Evolutionary conservation across 352 stramenopile genomes (phyloP).

Genomic region (Plasmopara viticola): DNA sequence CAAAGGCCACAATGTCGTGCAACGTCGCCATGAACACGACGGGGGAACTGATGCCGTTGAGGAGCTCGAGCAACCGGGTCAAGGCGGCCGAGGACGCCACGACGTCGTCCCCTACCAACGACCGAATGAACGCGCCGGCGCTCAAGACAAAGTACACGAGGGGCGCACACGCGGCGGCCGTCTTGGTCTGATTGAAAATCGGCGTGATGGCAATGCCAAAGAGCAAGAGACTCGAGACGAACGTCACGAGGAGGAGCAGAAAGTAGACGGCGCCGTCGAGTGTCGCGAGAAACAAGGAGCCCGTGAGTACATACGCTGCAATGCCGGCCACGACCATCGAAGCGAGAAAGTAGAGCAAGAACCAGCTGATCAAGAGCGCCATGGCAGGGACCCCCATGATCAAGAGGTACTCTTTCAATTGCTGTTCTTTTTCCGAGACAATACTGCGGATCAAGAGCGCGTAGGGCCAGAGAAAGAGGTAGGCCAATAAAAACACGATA

Average conservation of each 20-base stretch:
- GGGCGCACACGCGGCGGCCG: constrained; percentile 50
- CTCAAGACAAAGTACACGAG: constrained; percentile 59
- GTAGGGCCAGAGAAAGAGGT: constrained; percentile 85
- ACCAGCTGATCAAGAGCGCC: constrained; percentile 70
- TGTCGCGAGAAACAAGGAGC: constrained; percentile 54
- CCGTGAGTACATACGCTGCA: constrained; percentile 49
- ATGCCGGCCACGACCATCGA: constrained; percentile 42
- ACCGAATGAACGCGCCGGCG: constrained; percentile 46
- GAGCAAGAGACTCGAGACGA: constrained; percentile 55
- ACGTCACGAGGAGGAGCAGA: constrained; percentile 50
- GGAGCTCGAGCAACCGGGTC: constrained; percentile 23
- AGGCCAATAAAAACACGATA: constrained; percentile 69
- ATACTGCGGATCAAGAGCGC: constrained; percentile 78
- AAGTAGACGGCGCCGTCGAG: constrained; percentile 40
- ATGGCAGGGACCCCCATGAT: constrained; percentile 84
- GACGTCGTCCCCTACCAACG: constrained; percentile 41
- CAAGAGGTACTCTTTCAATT: constrained; percentile 85
- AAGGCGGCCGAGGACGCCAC: constrained; percentile 33
- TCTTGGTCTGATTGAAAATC: constrained; percentile 69
- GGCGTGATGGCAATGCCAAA: constrained; percentile 69
- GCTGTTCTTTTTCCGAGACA: constrained; percentile 87
- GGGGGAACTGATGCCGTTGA: constrained; percentile 55
- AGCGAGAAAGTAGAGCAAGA: constrained; percentile 71
- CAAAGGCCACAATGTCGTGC: constrained; percentile 43
- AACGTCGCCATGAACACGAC: constrained; percentile 68